phyloP scores from a whole-genome alignment of 495 filamentous ascomycete genomes.

The Apodospora peruviana region DNA sequence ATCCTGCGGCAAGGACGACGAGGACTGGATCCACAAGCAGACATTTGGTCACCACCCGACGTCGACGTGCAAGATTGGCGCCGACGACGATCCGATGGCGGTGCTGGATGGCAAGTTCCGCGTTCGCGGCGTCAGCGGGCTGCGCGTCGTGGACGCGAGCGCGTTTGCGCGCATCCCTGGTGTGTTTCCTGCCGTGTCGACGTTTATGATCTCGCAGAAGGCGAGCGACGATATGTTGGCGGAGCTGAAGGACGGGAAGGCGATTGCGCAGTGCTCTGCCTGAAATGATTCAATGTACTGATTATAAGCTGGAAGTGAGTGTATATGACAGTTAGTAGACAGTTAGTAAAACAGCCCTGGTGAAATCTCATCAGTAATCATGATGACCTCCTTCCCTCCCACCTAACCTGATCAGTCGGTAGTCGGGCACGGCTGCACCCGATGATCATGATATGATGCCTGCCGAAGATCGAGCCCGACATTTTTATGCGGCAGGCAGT shows the following conservation, averaged over 20 bases:
- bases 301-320: too few relatives aligned
- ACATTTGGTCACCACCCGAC: constrained; percentile 43
- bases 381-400: too few relatives aligned
- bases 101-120: constrained; percentile 39
- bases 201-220: constrained; percentile 57
- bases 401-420: too few relatives aligned
- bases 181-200: constrained; percentile 45
- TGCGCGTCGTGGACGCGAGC: constrained; percentile 45
- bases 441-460: too few relatives aligned
- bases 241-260: constrained; percentile 22
- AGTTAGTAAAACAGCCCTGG: too few relatives aligned
- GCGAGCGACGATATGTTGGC: constrained; percentile 51
- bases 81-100: constrained; percentile 37
- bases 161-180: constrained; percentile 46
- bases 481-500: too few relatives aligned
- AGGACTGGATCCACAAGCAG: constrained; percentile 34
- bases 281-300: too few relatives aligned
- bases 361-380: too few relatives aligned
- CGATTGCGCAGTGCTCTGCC: constrained; percentile 2
- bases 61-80: constrained; percentile 37
- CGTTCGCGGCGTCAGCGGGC: constrained; percentile 33
- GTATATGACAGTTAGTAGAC: too few relatives aligned
- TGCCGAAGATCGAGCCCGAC: too few relatives aligned
- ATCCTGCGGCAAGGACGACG: constrained; percentile 27
- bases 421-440: too few relatives aligned